Percentiles rank a stretch among this genome's conserved stretches.
Conservation (phyloP, 345 rosid species). For the Citrus trifoliata region DNA sequence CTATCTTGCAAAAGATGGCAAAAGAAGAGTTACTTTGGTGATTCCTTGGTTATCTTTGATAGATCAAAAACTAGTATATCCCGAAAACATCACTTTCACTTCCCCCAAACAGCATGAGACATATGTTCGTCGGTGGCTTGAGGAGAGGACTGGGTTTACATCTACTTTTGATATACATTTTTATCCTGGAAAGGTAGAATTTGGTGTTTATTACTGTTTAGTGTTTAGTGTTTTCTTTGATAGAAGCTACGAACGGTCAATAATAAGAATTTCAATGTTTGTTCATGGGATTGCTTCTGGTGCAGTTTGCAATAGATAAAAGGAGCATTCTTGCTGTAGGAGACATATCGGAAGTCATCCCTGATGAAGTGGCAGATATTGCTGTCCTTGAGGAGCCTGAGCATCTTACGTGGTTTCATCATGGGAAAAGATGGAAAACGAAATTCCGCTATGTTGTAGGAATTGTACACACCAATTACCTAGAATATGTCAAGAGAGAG, state of each 20-base stretch:
- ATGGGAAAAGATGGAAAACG: conserved; percentile 88
- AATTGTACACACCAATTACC: conserved; percentile 83
- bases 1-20: conserved; percentile 74
- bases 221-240: background rate
- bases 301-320: conserved; percentile 81
- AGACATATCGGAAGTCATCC: conserved; percentile 68
- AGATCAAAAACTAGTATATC: conserved; percentile 76
- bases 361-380: conserved; percentile 80
- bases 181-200: conserved; percentile 83
- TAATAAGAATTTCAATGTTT: background rate
- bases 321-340: conserved; percentile 91
- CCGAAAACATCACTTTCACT: conserved; percentile 46
- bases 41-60: conserved; percentile 85
- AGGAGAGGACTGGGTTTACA: conserved; percentile 59
- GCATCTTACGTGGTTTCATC: conserved; percentile 99
- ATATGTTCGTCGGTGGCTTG: conserved; percentile 74
- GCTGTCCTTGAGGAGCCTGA: conserved; percentile 99
- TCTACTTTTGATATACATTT: conserved; percentile 53
- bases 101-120: conserved; percentile 71
- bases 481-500: conserved; percentile 87
- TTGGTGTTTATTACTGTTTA: background rate
- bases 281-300: conserved; percentile 7
- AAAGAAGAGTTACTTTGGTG: conserved; percentile 69
- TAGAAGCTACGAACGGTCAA: background rate
- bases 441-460: conserved; percentile 79